Conservation (phyloP, 441 rosid genomes). For the Erodium chrysanthum region DNA sequence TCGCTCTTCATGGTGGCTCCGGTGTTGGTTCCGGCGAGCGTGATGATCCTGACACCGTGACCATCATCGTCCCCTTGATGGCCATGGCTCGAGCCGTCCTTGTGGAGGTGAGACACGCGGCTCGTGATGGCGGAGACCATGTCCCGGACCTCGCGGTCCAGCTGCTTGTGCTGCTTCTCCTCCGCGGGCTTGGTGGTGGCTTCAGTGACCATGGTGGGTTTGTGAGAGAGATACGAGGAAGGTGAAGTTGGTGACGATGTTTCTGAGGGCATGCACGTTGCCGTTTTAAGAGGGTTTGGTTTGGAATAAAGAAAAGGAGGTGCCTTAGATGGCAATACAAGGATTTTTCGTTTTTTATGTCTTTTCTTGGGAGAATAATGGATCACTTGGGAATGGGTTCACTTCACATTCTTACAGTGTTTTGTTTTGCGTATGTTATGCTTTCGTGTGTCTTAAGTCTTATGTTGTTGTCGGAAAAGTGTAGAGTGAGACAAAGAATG, state of each 20-base stretch:
- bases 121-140: constrained; percentile 52
- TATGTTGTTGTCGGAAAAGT: not conserved
- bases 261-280: not conserved
- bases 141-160: constrained; percentile 42
- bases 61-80: constrained; percentile 27
- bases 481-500: not conserved
- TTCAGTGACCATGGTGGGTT: constrained; percentile 26
- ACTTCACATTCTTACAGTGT: constrained; percentile 9
- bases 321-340: constrained; percentile 42
- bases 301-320: constrained; percentile 19
- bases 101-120: constrained; percentile 33
- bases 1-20: constrained; percentile 70
- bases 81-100: constrained; percentile 39
- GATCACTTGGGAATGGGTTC: constrained; percentile 32
- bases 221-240: not conserved
- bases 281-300: constrained; percentile 7
- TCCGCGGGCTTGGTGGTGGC: constrained; percentile 29
- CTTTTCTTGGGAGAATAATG: constrained; percentile 8
- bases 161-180: constrained; percentile 20
- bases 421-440: not conserved
- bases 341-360: constrained; percentile 15
- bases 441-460: not conserved
- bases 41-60: constrained; percentile 42
- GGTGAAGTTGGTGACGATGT: not conserved
- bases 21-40: constrained; percentile 66